Conservation (phyloP, 495 filamentous ascomycete genomes). For the Bombardia bombarda region DNA sequence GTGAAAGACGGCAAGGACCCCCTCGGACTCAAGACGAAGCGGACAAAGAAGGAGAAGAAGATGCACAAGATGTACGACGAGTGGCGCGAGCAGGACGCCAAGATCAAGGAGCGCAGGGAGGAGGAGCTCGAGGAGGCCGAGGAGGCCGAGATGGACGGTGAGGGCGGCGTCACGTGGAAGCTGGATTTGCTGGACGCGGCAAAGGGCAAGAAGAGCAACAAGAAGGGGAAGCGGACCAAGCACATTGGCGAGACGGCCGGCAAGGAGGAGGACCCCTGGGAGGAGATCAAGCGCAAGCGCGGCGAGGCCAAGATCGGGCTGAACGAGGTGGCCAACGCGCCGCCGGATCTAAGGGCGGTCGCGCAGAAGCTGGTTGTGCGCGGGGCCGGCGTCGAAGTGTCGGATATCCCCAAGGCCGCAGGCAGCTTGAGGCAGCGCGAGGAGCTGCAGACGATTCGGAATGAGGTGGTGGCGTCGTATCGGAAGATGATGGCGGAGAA, state of each 20-base stretch:
- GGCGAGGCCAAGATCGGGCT: conserved; percentile 52
- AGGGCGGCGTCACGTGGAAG: conserved; percentile 47
- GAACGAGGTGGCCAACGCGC: conserved; percentile 74
- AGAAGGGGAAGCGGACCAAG: conserved; percentile 42
- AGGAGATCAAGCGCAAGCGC: conserved; percentile 52
- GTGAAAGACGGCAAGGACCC: conserved; percentile 40
- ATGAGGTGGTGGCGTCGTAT: conserved; percentile 74
- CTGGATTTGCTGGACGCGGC: conserved; percentile 30
- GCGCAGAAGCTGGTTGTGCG: conserved; percentile 65
- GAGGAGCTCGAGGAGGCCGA: conserved; percentile 56
- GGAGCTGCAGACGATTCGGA: conserved; percentile 68
- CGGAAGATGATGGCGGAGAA: conserved; percentile 68
- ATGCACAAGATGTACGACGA: conserved; percentile 72
- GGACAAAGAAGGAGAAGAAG: conserved; percentile 73
- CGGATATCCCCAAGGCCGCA: conserved; percentile 62
- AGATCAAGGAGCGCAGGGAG: conserved; percentile 52
- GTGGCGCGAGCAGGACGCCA: conserved; percentile 62
- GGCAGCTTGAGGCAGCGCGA: conserved; percentile 78
- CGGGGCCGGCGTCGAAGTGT: conserved; percentile 64
- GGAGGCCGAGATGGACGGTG: conserved; percentile 52
- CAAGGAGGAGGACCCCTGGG: conserved; percentile 69
- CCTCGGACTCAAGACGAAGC: conserved; percentile 46
- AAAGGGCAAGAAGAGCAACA: conserved; percentile 38
- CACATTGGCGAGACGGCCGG: conserved; percentile 28
- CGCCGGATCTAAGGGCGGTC: conserved; percentile 57